A percentile compares a stretch with the other conserved stretches of the same genome.
Evolutionary conservation across 2,329 filamentous ascomycete genomes (phyloP).

Genomic region (Fusarium coffeatum): DNA sequence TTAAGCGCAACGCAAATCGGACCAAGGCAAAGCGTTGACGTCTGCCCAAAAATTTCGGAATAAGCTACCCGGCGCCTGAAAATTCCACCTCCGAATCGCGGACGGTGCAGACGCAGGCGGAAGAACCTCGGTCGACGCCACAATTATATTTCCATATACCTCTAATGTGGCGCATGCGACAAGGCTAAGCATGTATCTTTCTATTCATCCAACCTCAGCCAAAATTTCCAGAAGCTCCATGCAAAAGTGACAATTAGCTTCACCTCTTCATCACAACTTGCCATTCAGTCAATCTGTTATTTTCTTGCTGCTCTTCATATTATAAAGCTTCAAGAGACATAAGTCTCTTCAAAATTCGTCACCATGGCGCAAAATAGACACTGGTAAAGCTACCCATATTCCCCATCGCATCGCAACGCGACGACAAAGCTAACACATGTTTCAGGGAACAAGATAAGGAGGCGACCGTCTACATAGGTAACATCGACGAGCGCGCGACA

Average conservation of each 20-base stretch:
- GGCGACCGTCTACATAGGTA: constrained; percentile 96
- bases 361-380: constrained; percentile 77
- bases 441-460: constrained; percentile 97
- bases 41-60: constrained; percentile 43
- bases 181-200: constrained; percentile 30
- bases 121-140: constrained; percentile 48
- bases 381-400: constrained; percentile 66
- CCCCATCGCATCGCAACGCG: not conserved
- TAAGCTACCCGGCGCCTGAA: constrained; percentile 36
- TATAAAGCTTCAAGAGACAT: not conserved
- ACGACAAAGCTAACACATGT: constrained; percentile 30
- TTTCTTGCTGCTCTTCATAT: not conserved
- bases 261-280: not conserved
- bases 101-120: constrained; percentile 27
- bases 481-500: constrained; percentile 95
- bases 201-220: constrained; percentile 35
- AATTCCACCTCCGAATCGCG: constrained; percentile 41
- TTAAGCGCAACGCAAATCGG: constrained; percentile 19
- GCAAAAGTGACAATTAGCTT: constrained; percentile 20
- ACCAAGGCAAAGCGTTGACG: constrained; percentile 18
- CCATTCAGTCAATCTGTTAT: constrained; percentile 1
- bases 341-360: constrained; percentile 40
- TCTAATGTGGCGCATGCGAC: constrained; percentile 27
- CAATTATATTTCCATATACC: not conserved
- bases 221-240: constrained; percentile 45